Evolutionary conservation across 768 basidiomycete genomes (phyloP).

Genomic region (Xerocomellus dryophilus): DNA sequence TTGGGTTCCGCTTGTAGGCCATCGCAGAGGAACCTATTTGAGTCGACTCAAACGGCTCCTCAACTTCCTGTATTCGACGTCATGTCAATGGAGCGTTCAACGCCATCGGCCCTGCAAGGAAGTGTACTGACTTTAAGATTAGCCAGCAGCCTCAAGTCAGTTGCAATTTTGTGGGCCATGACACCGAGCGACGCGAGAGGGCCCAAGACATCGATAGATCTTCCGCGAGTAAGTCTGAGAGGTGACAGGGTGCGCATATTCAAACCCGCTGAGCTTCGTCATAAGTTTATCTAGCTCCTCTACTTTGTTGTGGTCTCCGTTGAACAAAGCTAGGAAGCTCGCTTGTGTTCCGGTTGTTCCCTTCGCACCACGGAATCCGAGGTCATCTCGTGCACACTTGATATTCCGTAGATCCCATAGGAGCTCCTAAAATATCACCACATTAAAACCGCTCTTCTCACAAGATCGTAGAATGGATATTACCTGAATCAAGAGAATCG

Average conservation of each 20-base stretch:
- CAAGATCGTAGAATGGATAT: slow-evolving; percentile 10
- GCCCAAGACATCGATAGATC: slow-evolving; percentile 84
- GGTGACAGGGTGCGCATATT: slow-evolving; percentile 94
- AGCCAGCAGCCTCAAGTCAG: slow-evolving; percentile 90
- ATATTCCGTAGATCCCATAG: slow-evolving; percentile 96
- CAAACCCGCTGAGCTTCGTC: slow-evolving; percentile 88
- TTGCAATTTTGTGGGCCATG: slow-evolving; percentile 97
- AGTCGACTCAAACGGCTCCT: slow-evolving; percentile 98
- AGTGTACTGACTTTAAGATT: slow-evolving; percentile 70
- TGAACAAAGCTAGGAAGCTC: slow-evolving; percentile 90
- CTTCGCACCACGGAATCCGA: slow-evolving; percentile 98
- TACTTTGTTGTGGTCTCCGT: slow-evolving; percentile 95
- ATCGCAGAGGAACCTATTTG: slow-evolving; percentile 97
- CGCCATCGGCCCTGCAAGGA: neutral
- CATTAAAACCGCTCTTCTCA: neutral
- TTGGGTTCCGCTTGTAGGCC: slow-evolving; percentile 99
- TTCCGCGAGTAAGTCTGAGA: slow-evolving; percentile 99
- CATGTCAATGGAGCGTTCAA: slow-evolving; percentile 4
- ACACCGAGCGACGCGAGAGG: slow-evolving; percentile 89
- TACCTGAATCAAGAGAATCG: slow-evolving; percentile 95
- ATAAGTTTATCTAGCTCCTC: slow-evolving; percentile 86
- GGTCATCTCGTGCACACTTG: slow-evolving; percentile 81
- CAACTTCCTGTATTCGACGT: slow-evolving; percentile 65
- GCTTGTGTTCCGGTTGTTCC: slow-evolving; percentile 99
- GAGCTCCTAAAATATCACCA: slow-evolving; percentile 57